Base-by-base conservation (phyloP, 345 rosid species). In the Clarkia xantiana region DNA sequence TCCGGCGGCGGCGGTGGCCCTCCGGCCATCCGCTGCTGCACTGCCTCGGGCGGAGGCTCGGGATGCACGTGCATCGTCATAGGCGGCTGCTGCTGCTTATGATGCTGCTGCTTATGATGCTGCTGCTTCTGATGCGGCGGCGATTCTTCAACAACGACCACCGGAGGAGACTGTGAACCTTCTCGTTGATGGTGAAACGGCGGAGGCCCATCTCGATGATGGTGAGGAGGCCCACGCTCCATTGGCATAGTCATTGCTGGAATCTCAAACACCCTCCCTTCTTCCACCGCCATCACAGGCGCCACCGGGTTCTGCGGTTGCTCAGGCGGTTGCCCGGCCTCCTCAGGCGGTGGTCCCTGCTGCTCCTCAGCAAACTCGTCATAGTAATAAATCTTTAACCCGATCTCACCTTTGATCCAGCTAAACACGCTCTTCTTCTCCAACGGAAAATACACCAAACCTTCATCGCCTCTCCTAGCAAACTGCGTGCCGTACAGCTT, bases 351-450 rank as follows among this genome's bases (percentile, higher is more conserved):
- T 3, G 42, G 68, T 0, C 62, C 72, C 16, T 44, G 69, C 36
- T 71, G 76, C 0, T 82, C 94, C 36, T 69, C 75, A 0, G 54
- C 53, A 6, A 71, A 2, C 59, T 84, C 94, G 54, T 90, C 97
- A 59, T 70, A 86, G 45, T 86, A 81, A 62, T 71, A 90, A 64
- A 86, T 77, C 57, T 64, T 74, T 2, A 90, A 62, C 13, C 95
- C 95, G 58, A 90, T 76, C 75, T 83, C 94, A 9, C 97, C 97
- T 41, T 80, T 67, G 55, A 90, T 73, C 94, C 95, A 90, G 67
- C 94, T 83, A 49, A 90, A 86, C 0, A 90, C 94, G 53, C 91
- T 90, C 72, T 86, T 90, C 74, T 77, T 90, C 75, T 90, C 97
- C 61, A 90, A 56, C 4, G 78, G 72, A 54, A 66, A 76, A 62